Conservation (phyloP, 2,329 filamentous ascomycete genomes). For the Aspergillus quadricinctus region DNA sequence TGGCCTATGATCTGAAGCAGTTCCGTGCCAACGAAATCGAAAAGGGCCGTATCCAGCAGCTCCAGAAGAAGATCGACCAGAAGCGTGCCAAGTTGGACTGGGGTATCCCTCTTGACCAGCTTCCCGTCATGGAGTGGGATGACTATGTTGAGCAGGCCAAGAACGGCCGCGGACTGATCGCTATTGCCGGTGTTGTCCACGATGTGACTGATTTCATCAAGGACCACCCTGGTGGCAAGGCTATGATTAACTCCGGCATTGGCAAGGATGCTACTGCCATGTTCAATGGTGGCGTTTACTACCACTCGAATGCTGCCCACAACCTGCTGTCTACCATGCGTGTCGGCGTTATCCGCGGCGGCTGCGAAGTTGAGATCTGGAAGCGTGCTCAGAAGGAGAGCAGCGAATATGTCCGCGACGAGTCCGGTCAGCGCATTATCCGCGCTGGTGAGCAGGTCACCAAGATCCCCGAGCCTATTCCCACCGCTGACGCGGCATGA, state of each 20-base stretch:
- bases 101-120: slow-evolving; percentile 78
- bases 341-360: slow-evolving; percentile 78
- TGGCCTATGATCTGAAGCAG: slow-evolving; percentile 83
- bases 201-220: slow-evolving; percentile 81
- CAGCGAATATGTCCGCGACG: slow-evolving; percentile 73
- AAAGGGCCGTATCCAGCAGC: slow-evolving; percentile 82
- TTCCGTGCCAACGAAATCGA: slow-evolving; percentile 91
- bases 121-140: slow-evolving; percentile 82
- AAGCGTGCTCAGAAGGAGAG: slow-evolving; percentile 80
- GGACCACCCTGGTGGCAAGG: slow-evolving; percentile 85
- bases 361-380: slow-evolving; percentile 89
- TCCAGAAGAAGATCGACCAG: slow-evolving; percentile 90
- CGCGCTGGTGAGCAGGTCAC: slow-evolving; percentile 83
- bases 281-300: slow-evolving; percentile 89
- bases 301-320: slow-evolving; percentile 85
- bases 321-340: slow-evolving; percentile 85
- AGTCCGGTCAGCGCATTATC: slow-evolving; percentile 73
- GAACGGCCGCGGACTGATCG: slow-evolving; percentile 71
- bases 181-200: slow-evolving; percentile 80
- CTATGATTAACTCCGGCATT: slow-evolving; percentile 74
- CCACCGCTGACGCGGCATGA: slow-evolving; percentile 74
- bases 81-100: slow-evolving; percentile 78
- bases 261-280: slow-evolving; percentile 86
- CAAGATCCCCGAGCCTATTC: slow-evolving; percentile 72
- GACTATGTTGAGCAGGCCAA: slow-evolving; percentile 75